These are phyloP conservation scores for Plasmodium vinckei DNA, from an alignment of 169 alveolate species.

Conservation along the genomic window DNA sequence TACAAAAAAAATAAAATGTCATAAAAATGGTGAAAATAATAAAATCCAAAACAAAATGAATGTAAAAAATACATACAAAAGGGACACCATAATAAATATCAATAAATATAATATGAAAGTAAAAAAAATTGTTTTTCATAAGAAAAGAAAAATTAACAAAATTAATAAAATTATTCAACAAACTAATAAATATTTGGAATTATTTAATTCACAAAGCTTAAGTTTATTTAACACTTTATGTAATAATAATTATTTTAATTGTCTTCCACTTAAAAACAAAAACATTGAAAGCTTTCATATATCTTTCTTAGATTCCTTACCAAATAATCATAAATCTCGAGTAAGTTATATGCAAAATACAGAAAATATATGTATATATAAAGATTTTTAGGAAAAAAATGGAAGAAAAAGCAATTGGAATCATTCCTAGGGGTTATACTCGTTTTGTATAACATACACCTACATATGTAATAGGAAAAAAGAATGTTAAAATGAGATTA, in stretches of 20 bases:
- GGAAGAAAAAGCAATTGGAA: too few relatives aligned
- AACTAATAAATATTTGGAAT: background rate
- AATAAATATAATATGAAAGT: slow-evolving; percentile 40
- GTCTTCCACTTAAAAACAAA: slow-evolving; percentile 27
- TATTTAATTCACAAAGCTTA: background rate
- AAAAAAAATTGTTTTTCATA: slow-evolving; percentile 27
- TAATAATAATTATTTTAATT: slow-evolving; percentile 21
- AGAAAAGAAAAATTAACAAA: slow-evolving; percentile 6
- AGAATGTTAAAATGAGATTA: background rate
- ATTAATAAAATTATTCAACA: background rate
- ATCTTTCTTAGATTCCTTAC: slow-evolving; percentile 28
- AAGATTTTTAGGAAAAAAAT: slow-evolving; percentile 16
- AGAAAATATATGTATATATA: slow-evolving; percentile 60
- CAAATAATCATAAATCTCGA: background rate
- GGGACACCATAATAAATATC: background rate
- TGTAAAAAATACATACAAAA: too few relatives aligned
- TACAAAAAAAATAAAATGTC: background rate
- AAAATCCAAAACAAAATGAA: too few relatives aligned
- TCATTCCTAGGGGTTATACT: slow-evolving; percentile 9
- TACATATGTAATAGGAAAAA: background rate
- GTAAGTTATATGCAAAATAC: slow-evolving; percentile 23
- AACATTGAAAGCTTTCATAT: slow-evolving; percentile 76
- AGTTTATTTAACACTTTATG: background rate
- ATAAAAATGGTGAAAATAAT: background rate
- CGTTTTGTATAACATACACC: slow-evolving; percentile 31